Percentiles rank a stretch among this genome's conserved stretches.
Evolutionary conservation across 305 asterid genomes (phyloP).

Genomic region (Fraxinus greggii): DNA sequence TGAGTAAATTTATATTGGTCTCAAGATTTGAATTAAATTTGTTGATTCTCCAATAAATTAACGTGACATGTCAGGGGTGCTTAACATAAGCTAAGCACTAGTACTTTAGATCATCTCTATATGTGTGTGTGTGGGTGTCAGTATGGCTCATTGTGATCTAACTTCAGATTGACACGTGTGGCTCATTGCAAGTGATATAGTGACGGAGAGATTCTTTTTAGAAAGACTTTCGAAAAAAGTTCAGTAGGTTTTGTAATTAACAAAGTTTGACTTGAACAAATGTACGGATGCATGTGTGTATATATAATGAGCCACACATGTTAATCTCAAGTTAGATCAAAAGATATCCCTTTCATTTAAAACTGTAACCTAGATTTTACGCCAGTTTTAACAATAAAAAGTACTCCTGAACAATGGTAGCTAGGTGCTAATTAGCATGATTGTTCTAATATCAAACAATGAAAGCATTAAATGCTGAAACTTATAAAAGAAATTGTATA

Average conservation of each 20-base stretch:
- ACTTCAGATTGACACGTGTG: neutral
- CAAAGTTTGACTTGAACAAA: no score
- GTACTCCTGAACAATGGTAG: neutral
- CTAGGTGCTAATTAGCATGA: neutral
- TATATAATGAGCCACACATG: neutral
- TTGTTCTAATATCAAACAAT: neutral
- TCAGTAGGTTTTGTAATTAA: neutral
- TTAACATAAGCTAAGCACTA: no score
- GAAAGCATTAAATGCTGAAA: neutral
- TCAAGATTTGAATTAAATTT: neutral
- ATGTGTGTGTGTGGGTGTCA: neutral
- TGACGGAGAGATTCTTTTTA: neutral
- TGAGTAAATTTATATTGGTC: neutral
- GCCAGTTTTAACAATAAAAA: neutral
- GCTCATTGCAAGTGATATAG: neutral
- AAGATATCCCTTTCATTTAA: neutral
- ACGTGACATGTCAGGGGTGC: neutral
- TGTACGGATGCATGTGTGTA: no score
- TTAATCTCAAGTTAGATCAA: neutral
- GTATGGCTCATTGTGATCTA: neutral
- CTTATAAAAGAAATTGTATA: neutral
- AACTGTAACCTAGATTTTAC: neutral
- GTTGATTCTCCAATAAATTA: neutral
- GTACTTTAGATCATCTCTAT: neutral
- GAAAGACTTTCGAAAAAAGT: neutral